Evolutionary conservation across 495 filamentous ascomycete genomes (phyloP), one percentile per base, ranked within the genome.

Genomic region (Rostrohypoxylon terebratum): DNA sequence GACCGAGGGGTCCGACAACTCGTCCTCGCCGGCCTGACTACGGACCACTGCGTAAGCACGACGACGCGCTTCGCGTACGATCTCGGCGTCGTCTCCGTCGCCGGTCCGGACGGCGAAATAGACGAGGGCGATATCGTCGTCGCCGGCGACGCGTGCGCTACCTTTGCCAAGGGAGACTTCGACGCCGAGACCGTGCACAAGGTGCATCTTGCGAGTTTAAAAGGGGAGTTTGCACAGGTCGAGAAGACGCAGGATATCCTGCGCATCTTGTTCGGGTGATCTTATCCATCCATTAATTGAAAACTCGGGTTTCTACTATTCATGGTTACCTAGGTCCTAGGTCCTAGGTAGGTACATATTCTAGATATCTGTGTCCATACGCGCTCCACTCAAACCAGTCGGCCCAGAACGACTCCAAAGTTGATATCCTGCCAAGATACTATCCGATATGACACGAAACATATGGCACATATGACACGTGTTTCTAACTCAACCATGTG

Each of bases 41-140:
- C 83, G 34, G 84, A 86, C 74, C 84, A 86, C 58, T 87, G 84
- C 47, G 83, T 87, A 23, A 84, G 81, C 55, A 87, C 84, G 5
- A 83, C 84, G 3, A 77, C 81, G 9, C 80, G 85, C 18, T 85
- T 86, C 81, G 84, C 84, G 3, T 80, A 78, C 11, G 86, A 87
- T 66, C 50, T 85, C 48, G 77, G 80, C 1, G 83, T 87, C 18
- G 82, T 83, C 21, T 73, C 65, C n/a, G 20, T 18, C 13, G 71
- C 51, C 14, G 60, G 18, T 11, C 68, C 50, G 21, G 78, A 80
- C 70, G 75, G 77, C 13, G 53, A 69, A 13, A 70, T 82, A 50
- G 76, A 77, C 6, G 69, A 77, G 64, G 85, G 83, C 1, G 77
- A 83, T 10, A 81, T 85, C 68, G 66, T 86, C 36, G 69, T 86